These are phyloP conservation scores for Penicillium sclerotiorum DNA, from an alignment of 2,329 filamentous ascomycete genomes.

Conservation along the genomic window DNA sequence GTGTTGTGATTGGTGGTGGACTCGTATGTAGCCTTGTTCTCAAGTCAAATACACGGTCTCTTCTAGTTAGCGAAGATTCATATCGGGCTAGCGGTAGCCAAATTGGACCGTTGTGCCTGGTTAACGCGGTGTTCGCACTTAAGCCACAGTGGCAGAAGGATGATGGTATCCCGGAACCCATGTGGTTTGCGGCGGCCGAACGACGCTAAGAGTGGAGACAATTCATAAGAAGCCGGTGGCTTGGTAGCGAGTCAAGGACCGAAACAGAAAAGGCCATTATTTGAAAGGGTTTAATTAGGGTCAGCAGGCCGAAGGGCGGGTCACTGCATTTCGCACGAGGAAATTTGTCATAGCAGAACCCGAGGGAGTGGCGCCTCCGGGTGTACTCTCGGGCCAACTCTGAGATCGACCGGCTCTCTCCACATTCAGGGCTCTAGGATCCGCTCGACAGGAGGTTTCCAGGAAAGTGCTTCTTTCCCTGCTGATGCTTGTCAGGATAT, in stretches of 20 bases:
- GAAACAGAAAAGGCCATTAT: constrained; percentile 9
- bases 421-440: constrained; percentile 12
- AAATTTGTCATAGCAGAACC: constrained; percentile 13
- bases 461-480: too few relatives aligned
- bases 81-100: background rate
- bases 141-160: constrained; percentile 4
- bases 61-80: background rate
- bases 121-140: background rate
- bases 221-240: constrained; percentile 1
- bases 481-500: too few relatives aligned
- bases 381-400: constrained; percentile 7
- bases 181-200: constrained; percentile 6
- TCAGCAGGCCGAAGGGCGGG: background rate
- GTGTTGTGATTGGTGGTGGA: background rate
- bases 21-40: background rate
- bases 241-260: constrained; percentile 8
- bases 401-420: constrained; percentile 17
- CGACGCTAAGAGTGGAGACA: constrained; percentile 1
- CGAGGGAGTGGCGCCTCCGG: constrained; percentile 9
- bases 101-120: background rate
- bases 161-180: constrained; percentile 1
- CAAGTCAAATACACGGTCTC: background rate
- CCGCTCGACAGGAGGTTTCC: constrained; percentile 5
- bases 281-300: background rate
- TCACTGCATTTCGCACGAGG: background rate